These are phyloP conservation scores for Mytilinidion resinicola DNA, from an alignment of 495 filamentous ascomycete genomes.

Conservation along the genomic window DNA sequence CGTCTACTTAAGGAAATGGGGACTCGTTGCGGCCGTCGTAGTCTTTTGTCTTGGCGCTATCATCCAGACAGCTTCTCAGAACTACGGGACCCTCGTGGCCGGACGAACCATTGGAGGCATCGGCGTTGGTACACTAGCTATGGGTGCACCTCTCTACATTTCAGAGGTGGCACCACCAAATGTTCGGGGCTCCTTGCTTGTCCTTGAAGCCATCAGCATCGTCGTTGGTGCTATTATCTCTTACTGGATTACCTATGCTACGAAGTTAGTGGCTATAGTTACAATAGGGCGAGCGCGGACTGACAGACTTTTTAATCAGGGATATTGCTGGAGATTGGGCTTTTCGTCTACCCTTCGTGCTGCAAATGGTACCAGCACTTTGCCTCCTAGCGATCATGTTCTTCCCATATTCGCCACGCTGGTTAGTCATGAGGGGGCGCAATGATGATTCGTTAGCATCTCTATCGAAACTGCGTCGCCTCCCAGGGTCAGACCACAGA, in stretches of 20 bases:
- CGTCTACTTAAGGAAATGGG: conserved; percentile 51
- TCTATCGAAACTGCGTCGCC: conserved; percentile 26
- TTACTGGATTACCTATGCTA: conserved; percentile 35
- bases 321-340: conserved; percentile 26
- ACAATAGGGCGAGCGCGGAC: too few relatives aligned
- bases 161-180: conserved; percentile 34
- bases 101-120: conserved; percentile 56
- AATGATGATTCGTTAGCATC: conserved; percentile 29
- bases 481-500: conserved; percentile 23
- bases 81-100: conserved; percentile 52
- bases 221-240: conserved; percentile 34
- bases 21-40: conserved; percentile 49
- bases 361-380: conserved; percentile 33
- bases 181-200: conserved; percentile 33
- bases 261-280: too few relatives aligned
- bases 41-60: conserved; percentile 52
- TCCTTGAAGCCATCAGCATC: conserved; percentile 34
- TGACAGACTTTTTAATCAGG: too few relatives aligned
- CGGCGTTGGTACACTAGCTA: conserved; percentile 45
- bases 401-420: conserved; percentile 33
- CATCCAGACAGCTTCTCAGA: conserved; percentile 49
- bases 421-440: conserved; percentile 30
- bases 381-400: conserved; percentile 29
- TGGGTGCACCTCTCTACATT: conserved; percentile 35
- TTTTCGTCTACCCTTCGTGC: conserved; percentile 34